These are phyloP conservation scores for Volvox reticuliferus DNA, from an alignment of 139 green algal species.

Conservation along the genomic window DNA sequence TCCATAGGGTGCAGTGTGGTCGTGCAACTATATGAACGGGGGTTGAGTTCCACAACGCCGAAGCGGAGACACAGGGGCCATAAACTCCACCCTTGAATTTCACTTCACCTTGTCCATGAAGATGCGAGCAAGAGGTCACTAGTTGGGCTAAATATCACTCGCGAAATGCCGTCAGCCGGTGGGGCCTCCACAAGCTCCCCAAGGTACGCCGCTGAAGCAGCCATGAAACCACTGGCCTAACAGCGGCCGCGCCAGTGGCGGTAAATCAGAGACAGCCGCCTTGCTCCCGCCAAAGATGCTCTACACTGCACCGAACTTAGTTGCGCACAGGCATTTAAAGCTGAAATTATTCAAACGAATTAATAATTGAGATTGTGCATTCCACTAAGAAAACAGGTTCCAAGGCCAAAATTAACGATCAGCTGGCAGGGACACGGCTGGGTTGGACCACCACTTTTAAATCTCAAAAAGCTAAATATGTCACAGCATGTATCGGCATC, in stretches of 20 bases:
- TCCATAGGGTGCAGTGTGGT: too few species aligned
- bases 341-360: too few species aligned
- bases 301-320: too few species aligned
- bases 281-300: constrained; percentile 4
- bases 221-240: not conserved
- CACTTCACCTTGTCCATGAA: constrained; percentile 80
- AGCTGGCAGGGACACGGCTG: too few species aligned
- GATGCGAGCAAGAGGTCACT: constrained; percentile 75
- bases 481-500: too few species aligned
- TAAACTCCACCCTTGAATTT: not conserved
- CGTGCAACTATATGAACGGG: too few species aligned
- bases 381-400: too few species aligned
- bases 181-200: constrained; percentile 58
- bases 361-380: too few species aligned
- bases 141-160: constrained; percentile 66
- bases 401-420: too few species aligned
- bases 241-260: not conserved
- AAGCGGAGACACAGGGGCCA: not conserved
- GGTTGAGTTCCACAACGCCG: not conserved
- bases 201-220: constrained; percentile 15
- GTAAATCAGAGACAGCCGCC: not conserved
- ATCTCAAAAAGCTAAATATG: too few species aligned
- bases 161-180: constrained; percentile 80
- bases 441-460: too few species aligned
- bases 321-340: too few species aligned